phyloP scores from a whole-genome alignment of 129 eudicot genomes.

The Pseudognaphalium luteoalbum region DNA sequence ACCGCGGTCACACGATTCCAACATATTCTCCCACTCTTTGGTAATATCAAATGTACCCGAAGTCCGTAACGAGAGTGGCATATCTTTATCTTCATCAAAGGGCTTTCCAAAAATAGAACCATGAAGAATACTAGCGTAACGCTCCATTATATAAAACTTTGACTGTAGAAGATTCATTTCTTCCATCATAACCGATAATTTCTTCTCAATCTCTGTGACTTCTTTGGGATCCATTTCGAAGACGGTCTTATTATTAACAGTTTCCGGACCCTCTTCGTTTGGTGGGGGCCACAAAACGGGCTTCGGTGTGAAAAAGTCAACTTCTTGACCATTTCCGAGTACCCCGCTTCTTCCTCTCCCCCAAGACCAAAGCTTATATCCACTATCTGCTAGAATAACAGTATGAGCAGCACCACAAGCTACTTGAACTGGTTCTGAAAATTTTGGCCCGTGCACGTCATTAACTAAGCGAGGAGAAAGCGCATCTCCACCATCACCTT shows the following conservation, averaged over 20 bases:
- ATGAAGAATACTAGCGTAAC: conserved; percentile 75
- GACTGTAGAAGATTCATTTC: conserved; percentile 57
- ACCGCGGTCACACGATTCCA: conserved; percentile 63
- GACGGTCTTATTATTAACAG: background rate
- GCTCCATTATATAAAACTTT: conserved; percentile 57
- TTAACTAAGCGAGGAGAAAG: conserved; percentile 55
- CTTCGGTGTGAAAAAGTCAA: conserved; percentile 56
- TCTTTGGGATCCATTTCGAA: conserved; percentile 32
- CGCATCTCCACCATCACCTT: conserved; percentile 77
- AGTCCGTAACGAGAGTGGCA: conserved; percentile 52
- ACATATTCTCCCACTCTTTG: conserved; percentile 85
- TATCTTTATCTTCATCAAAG: conserved; percentile 59
- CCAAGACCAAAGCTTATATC: conserved; percentile 89
- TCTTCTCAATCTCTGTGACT: conserved; percentile 39
- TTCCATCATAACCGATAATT: conserved; percentile 48
- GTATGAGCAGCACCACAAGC: conserved; percentile 98
- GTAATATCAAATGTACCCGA: conserved; percentile 58
- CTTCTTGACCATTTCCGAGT: conserved; percentile 69
- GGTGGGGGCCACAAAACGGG: conserved; percentile 72
- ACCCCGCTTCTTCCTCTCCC: conserved; percentile 91
- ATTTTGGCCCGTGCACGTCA: conserved; percentile 36
- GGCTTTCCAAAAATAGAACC: conserved; percentile 81
- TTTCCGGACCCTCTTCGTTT: conserved; percentile 33
- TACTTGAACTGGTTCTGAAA: conserved; percentile 58
- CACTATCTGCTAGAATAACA: conserved; percentile 64